Evolutionary conservation across 352 stramenopile species (phyloP).

Genomic region (Phytophthora kernoviae): DNA sequence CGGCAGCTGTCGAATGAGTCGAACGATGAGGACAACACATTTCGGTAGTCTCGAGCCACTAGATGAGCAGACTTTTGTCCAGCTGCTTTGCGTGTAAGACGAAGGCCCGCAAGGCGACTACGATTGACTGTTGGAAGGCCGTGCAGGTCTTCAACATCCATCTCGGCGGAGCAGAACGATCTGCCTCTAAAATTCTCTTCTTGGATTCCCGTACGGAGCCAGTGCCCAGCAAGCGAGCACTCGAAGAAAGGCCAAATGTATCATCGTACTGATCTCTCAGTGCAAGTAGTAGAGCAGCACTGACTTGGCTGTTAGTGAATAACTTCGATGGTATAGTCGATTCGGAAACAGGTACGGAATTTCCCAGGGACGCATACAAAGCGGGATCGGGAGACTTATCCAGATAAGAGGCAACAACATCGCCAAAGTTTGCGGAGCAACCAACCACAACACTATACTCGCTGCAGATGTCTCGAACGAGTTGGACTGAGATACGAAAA

Average conservation of each 20-base stretch:
- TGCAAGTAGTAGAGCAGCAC: constrained; percentile 54
- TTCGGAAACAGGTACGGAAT: neutral
- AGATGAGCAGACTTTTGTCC: constrained; percentile 54
- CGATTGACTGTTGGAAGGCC: constrained; percentile 60
- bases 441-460: constrained; percentile 72
- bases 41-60: constrained; percentile 53
- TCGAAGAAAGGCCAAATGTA: constrained; percentile 60
- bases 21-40: constrained; percentile 35
- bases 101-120: constrained; percentile 44
- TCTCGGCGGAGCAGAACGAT: constrained; percentile 42
- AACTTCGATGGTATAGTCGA: constrained; percentile 10
- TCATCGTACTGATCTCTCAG: constrained; percentile 66
- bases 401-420: constrained; percentile 43
- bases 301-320: constrained; percentile 49
- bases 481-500: constrained; percentile 37
- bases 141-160: constrained; percentile 67
- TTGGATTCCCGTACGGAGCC: neutral
- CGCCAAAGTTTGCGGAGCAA: constrained; percentile 51
- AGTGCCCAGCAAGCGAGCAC: constrained; percentile 27
- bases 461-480: constrained; percentile 53
- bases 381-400: constrained; percentile 3
- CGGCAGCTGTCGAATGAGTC: constrained; percentile 55
- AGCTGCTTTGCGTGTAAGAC: constrained; percentile 36
- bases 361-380: constrained; percentile 15
- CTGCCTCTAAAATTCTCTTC: neutral